phyloP scores from a whole-genome alignment of 2,329 filamentous ascomycete genomes.

The Ceratocystis huliohia region DNA sequence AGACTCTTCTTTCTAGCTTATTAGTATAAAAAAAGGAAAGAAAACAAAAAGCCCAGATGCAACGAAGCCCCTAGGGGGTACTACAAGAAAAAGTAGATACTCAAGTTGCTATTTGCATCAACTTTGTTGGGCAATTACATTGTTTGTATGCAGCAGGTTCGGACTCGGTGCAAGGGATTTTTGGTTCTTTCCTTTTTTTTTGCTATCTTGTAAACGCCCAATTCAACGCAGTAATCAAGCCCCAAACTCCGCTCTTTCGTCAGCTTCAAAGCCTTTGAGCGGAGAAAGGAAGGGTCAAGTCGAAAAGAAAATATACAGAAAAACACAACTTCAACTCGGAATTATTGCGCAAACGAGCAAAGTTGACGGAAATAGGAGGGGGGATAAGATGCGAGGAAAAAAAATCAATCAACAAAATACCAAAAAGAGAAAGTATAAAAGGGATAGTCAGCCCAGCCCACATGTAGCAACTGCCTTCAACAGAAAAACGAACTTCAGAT shows the following conservation, averaged over 20 bases:
- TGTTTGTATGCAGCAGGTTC: constrained; percentile 1
- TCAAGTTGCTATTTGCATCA: neutral
- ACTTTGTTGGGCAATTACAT: neutral
- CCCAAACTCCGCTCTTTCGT: neutral
- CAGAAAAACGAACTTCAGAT: neutral
- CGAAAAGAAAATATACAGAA: neutral
- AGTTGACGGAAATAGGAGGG: neutral
- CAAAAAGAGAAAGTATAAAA: neutral
- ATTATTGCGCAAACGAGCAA: neutral
- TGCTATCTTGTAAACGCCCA: neutral
- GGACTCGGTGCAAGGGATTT: neutral
- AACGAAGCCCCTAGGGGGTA: neutral
- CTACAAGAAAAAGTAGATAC: neutral
- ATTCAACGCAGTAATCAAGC: neutral
- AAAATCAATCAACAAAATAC: neutral
- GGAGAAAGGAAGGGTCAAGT: neutral
- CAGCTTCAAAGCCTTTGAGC: neutral
- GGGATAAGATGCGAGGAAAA: neutral
- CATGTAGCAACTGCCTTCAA: neutral
- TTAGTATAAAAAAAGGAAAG: no score
- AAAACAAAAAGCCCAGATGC: neutral
- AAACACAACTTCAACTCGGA: neutral
- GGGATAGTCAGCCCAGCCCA: neutral
- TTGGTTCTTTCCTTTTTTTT: neutral
- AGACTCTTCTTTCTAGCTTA: neutral